A percentile compares a stretch with the other conserved stretches of the same genome.
Conservation (phyloP, 1,284 basidiomycete genomes). For the Naganishia liquefaciens region DNA sequence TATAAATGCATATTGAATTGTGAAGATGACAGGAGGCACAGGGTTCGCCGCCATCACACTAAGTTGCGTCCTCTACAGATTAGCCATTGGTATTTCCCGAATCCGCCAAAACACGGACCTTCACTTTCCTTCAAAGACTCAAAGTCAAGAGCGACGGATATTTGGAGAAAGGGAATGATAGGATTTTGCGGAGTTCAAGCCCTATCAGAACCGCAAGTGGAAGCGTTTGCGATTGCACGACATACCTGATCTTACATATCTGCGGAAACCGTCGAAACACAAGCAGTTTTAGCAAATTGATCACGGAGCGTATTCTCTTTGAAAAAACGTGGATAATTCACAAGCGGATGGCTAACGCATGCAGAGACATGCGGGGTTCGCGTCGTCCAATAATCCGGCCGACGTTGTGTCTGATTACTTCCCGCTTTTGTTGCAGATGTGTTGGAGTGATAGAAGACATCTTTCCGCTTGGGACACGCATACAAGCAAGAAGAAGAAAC, state of each 20-base stretch:
- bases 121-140: conserved; percentile 28
- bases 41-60: conserved; percentile 30
- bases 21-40: conserved; percentile 29
- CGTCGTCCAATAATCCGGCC: not conserved
- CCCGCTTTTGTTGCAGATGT: too few relatives aligned
- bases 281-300: not conserved
- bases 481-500: not conserved
- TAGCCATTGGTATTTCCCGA: too few relatives aligned
- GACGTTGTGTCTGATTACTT: too few relatives aligned
- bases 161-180: not conserved
- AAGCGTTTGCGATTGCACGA: too few relatives aligned
- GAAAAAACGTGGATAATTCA: too few relatives aligned
- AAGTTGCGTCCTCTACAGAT: too few relatives aligned
- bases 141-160: not conserved
- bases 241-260: conserved; percentile 34
- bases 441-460: too few relatives aligned
- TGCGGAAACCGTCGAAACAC: not conserved
- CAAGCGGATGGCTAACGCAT: too few relatives aligned
- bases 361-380: not conserved
- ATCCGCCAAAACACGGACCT: too few relatives aligned
- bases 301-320: too few relatives aligned
- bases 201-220: too few relatives aligned
- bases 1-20: conserved; percentile 28
- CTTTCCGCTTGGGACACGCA: too few relatives aligned
- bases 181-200: not conserved